Conservation (phyloP, 2,329 filamentous ascomycete species). For the Clonostachys solani region DNA sequence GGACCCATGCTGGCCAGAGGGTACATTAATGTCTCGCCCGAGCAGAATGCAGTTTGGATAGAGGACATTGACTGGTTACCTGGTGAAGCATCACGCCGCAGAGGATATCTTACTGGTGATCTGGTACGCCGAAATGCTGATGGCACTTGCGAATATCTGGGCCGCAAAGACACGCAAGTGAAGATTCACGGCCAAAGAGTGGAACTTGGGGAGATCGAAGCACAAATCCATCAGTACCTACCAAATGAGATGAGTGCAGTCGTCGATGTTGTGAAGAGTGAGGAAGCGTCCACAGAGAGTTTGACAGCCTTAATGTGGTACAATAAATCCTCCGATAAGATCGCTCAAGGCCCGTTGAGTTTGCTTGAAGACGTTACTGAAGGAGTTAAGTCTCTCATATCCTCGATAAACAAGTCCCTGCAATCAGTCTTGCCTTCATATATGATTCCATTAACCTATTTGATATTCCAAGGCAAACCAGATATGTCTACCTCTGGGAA, state of each 20-base stretch:
- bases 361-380: no score
- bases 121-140: background rate
- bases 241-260: background rate
- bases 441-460: constrained; percentile 6
- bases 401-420: background rate
- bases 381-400: background rate
- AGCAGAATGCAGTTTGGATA: constrained; percentile 22
- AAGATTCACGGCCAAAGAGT: constrained; percentile 49
- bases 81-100: background rate
- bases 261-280: constrained; percentile 4
- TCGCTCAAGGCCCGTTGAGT: background rate
- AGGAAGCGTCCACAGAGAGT: constrained; percentile 1
- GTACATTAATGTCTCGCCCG: constrained; percentile 11
- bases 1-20: constrained; percentile 19
- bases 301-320: constrained; percentile 5
- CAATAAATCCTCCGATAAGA: constrained; percentile 1
- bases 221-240: background rate
- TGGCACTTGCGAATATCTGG: background rate
- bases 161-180: constrained; percentile 23
- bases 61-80: background rate
- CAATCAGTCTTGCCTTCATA: constrained; percentile 4
- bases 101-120: constrained; percentile 9
- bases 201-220: constrained; percentile 24
- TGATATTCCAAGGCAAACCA: constrained; percentile 6
- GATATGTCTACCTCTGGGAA: constrained; percentile 6